Base-by-base conservation (phyloP, 1,284 basidiomycete genomes). In the Ganoderma lingzhi region DNA sequence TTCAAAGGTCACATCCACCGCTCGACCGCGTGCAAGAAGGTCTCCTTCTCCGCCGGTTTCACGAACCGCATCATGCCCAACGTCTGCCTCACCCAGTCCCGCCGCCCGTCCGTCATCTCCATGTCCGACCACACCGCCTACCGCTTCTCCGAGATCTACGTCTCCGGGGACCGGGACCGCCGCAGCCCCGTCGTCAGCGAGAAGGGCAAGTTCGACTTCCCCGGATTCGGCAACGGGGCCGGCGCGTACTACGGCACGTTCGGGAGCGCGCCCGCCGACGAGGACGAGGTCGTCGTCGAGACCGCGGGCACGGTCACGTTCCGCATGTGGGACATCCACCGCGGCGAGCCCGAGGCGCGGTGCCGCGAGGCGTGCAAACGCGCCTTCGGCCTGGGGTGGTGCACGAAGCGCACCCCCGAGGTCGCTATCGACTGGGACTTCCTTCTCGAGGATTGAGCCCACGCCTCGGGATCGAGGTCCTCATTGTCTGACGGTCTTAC, bases 281-380 rank as follows among this genome's bases (percentile, higher is more conserved):
- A 78, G 32, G 92, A 93, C 75, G 86, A 89, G 74, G 87, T 93
- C 56, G 79, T 88, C 58, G 84, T 93, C 4, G 80, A 82, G 61
- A 91, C 91, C 30, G 74, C 76, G 17, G 92, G 92, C 10, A 80
- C 78, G 45, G 84, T 93, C 65, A 86, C 84, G 3, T 91, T 93
- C 79, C 87, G 89, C 41, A 93, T 93, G 91, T 93, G 92, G 92
- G 90, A 93, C 76, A 85, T 91, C 68, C 84, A 86, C 71, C 86
- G 88, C 15, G 84, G 86, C 69, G 83, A 86, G 62, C 87, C 90
- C 15, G 92, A 93, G 77, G 87, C 84, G 68, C 66, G 81, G 44
- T 85, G 85, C 71, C 87, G 85, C 78, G 91, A 92, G 80, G 82
- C 84, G 2, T 82, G 90, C 77, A 90, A 87, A 78, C 84, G 89